Evolutionary conservation across 129 eudicot species (phyloP).

Genomic region (Silybum marianum): DNA sequence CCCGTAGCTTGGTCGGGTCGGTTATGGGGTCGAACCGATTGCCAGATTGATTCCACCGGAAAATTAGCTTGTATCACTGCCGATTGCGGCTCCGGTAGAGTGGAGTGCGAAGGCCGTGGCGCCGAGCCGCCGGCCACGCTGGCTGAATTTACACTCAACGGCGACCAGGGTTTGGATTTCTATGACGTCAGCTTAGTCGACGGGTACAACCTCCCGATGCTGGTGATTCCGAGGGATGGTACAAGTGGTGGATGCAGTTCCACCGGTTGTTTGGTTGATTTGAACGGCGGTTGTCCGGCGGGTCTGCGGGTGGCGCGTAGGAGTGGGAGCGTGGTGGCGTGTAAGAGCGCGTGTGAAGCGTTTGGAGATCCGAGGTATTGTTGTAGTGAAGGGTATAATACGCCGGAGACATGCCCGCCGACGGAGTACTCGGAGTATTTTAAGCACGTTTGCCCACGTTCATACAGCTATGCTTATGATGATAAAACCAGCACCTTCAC

Average conservation of each 20-base stretch:
- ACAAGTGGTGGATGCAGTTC: constrained; percentile 59
- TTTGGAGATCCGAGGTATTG: constrained; percentile 78
- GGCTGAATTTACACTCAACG: constrained; percentile 88
- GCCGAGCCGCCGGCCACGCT: constrained; percentile 87
- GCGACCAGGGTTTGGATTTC: constrained; percentile 76
- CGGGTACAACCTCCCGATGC: constrained; percentile 84
- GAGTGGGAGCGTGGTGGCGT: constrained; percentile 58
- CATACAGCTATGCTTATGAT: constrained; percentile 91
- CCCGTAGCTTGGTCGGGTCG: constrained; percentile 91
- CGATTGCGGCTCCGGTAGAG: constrained; percentile 77
- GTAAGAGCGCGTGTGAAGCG: constrained; percentile 96
- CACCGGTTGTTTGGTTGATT: constrained; percentile 76
- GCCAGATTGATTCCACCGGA: constrained; percentile 51
- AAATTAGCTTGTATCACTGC: constrained; percentile 65
- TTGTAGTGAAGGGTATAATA: constrained; percentile 67
- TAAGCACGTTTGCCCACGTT: constrained; percentile 75
- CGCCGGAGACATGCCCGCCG: constrained; percentile 84
- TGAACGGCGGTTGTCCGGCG: constrained; percentile 78
- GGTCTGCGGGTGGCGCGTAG: constrained; percentile 55
- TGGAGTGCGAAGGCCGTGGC: constrained; percentile 74
- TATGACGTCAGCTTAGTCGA: constrained; percentile 92
- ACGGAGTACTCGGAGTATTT: constrained; percentile 66
- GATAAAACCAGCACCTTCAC: constrained; percentile 87
- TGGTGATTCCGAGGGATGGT: constrained; percentile 65
- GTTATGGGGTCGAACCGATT: constrained; percentile 79